Conservation (phyloP, 2,329 filamentous ascomycete species). For the Neonectria sp. region DNA sequence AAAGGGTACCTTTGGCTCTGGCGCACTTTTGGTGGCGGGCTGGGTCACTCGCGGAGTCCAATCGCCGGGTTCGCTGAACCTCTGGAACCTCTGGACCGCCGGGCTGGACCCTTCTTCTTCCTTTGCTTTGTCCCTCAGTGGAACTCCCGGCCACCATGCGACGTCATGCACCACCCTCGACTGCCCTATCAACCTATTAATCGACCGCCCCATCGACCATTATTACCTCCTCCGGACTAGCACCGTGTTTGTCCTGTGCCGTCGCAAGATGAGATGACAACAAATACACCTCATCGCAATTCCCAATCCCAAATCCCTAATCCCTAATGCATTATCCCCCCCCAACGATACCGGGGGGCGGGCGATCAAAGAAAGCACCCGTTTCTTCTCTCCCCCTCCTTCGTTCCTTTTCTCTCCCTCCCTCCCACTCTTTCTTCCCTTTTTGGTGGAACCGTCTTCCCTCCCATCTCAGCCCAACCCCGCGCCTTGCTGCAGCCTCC, state of each 20-base stretch:
- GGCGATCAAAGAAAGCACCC: conserved; percentile 12
- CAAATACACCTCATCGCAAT: conserved; percentile 5
- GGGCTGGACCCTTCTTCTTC: not conserved
- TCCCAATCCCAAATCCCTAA: not conserved
- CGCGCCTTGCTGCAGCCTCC: conserved; percentile 13
- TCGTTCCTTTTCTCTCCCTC: conserved; percentile 22
- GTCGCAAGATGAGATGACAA: conserved; percentile 24
- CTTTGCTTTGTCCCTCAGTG: conserved; percentile 9
- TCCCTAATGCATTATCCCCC: conserved; percentile 13
- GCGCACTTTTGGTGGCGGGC: not conserved
- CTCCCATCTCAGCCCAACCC: conserved; percentile 6
- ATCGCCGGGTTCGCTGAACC: not conserved
- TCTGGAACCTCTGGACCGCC: not conserved
- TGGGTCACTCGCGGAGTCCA: not conserved
- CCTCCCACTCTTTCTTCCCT: conserved; percentile 9
- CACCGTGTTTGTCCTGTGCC: conserved; percentile 12
- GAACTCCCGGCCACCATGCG: not conserved
- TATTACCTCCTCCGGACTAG: conserved; percentile 18
- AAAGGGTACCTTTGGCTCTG: not conserved
- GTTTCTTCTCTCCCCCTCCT: conserved; percentile 22
- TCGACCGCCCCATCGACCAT: conserved; percentile 8
- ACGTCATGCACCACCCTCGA: conserved; percentile 4
- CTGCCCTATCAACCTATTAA: conserved; percentile 21
- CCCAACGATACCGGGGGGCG: conserved; percentile 5
- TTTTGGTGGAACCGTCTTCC: conserved; percentile 9